These are phyloP conservation scores for Pythium sp. DNA, from an alignment of 352 stramenopile genomes.

Conservation along the genomic window DNA sequence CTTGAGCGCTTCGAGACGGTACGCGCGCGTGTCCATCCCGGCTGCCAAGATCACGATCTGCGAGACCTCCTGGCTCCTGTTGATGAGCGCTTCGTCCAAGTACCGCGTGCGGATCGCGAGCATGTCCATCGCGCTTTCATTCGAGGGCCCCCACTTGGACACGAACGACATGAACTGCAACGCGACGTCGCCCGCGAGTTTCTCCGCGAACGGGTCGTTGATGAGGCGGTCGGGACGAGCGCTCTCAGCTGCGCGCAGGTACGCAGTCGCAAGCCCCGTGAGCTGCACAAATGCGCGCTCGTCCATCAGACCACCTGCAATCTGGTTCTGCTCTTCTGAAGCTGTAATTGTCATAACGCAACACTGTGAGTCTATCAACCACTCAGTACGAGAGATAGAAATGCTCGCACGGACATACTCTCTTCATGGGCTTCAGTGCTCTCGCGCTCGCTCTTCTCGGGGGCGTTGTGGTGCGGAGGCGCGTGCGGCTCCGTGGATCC, in stretches of 20 bases:
- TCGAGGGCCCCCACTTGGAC: slow-evolving; percentile 10
- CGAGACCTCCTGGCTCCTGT: slow-evolving; percentile 8
- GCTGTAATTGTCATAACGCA: background rate
- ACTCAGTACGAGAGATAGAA: background rate
- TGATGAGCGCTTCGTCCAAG: slow-evolving; percentile 19
- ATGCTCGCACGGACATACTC: background rate
- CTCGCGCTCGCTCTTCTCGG: slow-evolving; percentile 6
- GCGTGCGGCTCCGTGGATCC: slow-evolving; percentile 7
- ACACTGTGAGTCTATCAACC: background rate
- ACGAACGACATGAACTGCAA: slow-evolving; percentile 4
- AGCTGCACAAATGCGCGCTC: slow-evolving; percentile 11
- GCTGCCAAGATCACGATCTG: slow-evolving; percentile 22
- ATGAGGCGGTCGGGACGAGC: slow-evolving; percentile 18
- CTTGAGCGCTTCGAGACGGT: slow-evolving; percentile 18
- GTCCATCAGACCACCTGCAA: background rate
- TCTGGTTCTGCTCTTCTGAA: background rate
- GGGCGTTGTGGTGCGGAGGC: background rate
- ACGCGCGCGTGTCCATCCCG: slow-evolving; percentile 21
- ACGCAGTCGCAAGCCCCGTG: slow-evolving; percentile 16
- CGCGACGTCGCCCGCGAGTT: slow-evolving; percentile 11
- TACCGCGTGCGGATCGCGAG: slow-evolving; percentile 23
- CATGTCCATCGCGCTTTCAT: slow-evolving; percentile 5
- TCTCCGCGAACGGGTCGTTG: slow-evolving; percentile 21
- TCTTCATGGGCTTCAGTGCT: background rate
- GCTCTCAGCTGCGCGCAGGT: slow-evolving; percentile 22